Evolutionary conservation across 495 filamentous ascomycete species (phyloP), one percentile per base, ranked within the genome.

Genomic region (Staphylotrichum tortipilum): DNA sequence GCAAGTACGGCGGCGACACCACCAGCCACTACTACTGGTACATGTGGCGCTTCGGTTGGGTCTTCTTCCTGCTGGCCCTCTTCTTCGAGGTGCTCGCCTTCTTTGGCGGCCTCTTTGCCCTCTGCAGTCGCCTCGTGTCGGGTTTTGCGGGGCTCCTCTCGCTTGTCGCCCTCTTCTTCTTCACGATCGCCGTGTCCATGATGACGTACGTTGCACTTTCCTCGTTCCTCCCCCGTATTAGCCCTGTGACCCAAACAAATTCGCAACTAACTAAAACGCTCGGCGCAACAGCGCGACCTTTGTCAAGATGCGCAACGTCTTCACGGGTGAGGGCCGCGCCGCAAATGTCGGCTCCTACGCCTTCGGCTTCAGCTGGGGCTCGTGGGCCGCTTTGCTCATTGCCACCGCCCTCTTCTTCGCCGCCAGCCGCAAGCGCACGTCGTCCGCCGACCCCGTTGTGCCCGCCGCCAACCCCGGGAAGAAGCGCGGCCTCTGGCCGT

Each of bases 291-390:
- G 61, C 4, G 64, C 86, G 18, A 83, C 80, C 46, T 90, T 79
- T 55, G 86, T 94, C 48, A 73, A 83, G 63, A 85, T 80, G 57
- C 88, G 89, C 56, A 68, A 89, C 61, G 72, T 68, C 15, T 94
- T 94, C 72, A 69, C 67, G 24, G 48, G 57, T 29, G 76, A 72
- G 49, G 77, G 76, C 56, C 77, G 82, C 37, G 44, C 51, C 30
- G 79, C 89, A 19, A 64, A 56, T 7, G 64, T 95, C 5, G 89
- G 89, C 22, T 55, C 66, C 14, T 87, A 88, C 53, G 82, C 85
- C 7, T 90, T 86, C 56, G 89, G 79, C 23, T 95, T 94, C 69
- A 88, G 84, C 68, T 95, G 89, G 89, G 83, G 83, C 3, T 77
- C 86, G 4, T 79, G 82, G 58, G 79, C 74, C 1, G 82, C 79